A percentile compares a stretch with the other conserved stretches of the same genome.
Evolutionary conservation across 2,329 filamentous ascomycete genomes (phyloP).

Genomic region (Aspergillus sergii): DNA sequence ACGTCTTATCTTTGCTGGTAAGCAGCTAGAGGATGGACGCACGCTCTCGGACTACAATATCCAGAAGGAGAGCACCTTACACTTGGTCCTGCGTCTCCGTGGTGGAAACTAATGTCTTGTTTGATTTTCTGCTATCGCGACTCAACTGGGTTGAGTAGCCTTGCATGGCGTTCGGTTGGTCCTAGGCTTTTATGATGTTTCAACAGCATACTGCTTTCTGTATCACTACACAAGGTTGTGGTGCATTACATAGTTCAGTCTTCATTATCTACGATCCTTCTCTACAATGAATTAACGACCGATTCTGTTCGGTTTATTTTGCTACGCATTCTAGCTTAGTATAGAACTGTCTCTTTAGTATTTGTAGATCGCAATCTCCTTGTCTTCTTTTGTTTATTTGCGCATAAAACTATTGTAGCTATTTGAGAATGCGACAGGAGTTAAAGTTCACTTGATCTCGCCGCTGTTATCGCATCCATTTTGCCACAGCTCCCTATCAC

Average conservation of each 20-base stretch:
- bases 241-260: conserved; percentile 21
- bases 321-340: neutral
- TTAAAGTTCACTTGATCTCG: neutral
- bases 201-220: conserved; percentile 27
- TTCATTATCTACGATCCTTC: conserved; percentile 16
- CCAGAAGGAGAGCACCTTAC: conserved; percentile 65
- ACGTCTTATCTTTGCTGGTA: conserved; percentile 70
- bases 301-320: neutral
- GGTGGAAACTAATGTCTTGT: conserved; percentile 44
- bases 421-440: neutral
- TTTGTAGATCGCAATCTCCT: neutral
- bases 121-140: conserved; percentile 19
- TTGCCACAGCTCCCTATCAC: neutral
- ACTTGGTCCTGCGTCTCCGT: conserved; percentile 56
- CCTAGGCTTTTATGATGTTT: conserved; percentile 26
- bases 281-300: conserved; percentile 6
- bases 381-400: neutral
- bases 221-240: conserved; percentile 18
- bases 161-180: conserved; percentile 43
- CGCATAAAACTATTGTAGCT: neutral
- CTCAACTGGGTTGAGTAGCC: conserved; percentile 34
- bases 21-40: conserved; percentile 60
- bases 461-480: neutral
- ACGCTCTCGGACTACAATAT: conserved; percentile 59
- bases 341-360: neutral